Evolutionary conservation across 2,329 filamentous ascomycete genomes (phyloP).

Genomic region (Pyrenophora teres): DNA sequence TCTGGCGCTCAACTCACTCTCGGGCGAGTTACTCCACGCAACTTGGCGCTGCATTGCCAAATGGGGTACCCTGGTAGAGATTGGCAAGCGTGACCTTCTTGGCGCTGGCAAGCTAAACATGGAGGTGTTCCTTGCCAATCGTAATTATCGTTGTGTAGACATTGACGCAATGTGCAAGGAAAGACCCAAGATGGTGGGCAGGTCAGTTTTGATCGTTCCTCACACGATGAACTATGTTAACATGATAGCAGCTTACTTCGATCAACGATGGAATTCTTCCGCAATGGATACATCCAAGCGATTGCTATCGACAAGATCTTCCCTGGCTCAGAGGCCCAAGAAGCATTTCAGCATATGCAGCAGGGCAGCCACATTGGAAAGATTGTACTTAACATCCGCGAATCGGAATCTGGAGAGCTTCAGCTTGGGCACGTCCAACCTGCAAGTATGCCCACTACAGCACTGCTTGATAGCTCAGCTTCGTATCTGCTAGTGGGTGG

Average conservation of each 20-base stretch:
- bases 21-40: conserved; percentile 36
- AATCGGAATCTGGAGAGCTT: no score
- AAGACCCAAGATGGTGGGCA: no score
- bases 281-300: no score
- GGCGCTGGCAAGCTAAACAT: conserved; percentile 13
- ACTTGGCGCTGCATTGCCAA: conserved; percentile 50
- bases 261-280: no score
- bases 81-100: conserved; percentile 23
- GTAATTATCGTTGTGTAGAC: conserved; percentile 1
- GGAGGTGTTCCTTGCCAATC: conserved; percentile 11
- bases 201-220: no score
- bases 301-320: conserved; percentile 15
- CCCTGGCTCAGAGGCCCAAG: conserved; percentile 1
- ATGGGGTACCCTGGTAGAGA: conserved; percentile 26
- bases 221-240: no score
- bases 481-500: conserved; percentile 33
- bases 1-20: conserved; percentile 37
- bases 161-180: no score
- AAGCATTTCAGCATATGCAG: not conserved
- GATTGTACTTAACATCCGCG: no score
- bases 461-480: no score
- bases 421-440: no score
- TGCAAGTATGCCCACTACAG: no score
- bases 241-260: no score
- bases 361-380: not conserved